Evolutionary conservation across 1,284 basidiomycete genomes (phyloP).

Genomic region (Sparassis latifolia): DNA sequence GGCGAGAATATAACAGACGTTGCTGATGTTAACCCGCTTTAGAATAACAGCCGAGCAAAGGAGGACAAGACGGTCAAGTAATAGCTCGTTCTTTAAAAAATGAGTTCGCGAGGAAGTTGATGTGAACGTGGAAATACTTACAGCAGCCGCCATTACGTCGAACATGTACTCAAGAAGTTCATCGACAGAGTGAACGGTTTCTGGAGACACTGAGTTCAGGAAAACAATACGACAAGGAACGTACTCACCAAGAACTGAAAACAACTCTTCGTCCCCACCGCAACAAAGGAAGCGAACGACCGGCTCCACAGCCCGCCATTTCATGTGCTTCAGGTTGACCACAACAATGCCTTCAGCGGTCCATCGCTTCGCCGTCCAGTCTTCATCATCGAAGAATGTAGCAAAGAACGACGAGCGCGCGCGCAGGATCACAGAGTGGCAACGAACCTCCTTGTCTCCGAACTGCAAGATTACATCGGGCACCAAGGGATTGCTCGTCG

Average conservation of each 20-base stretch:
- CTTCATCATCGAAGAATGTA: conserved; percentile 79
- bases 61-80: conserved; percentile 80
- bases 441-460: conserved; percentile 60
- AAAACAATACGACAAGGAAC: not conserved
- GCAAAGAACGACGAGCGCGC: conserved; percentile 84
- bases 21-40: conserved; percentile 66
- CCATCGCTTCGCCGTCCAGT: conserved; percentile 72
- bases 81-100: conserved; percentile 69
- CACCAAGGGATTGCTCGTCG: conserved; percentile 23
- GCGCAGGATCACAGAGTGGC: conserved; percentile 74
- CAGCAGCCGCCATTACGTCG: conserved; percentile 80
- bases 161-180: conserved; percentile 85
- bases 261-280: conserved; percentile 70
- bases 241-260: conserved; percentile 62
- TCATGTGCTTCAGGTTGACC: conserved; percentile 71
- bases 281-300: conserved; percentile 80
- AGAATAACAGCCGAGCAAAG: conserved; percentile 78
- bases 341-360: conserved; percentile 48
- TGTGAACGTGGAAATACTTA: conserved; percentile 30
- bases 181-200: conserved; percentile 63
- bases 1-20: conserved; percentile 76
- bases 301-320: conserved; percentile 71
- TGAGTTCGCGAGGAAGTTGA: not conserved
- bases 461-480: conserved; percentile 78
- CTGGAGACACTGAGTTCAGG: conserved; percentile 28